A percentile compares a stretch with the other conserved stretches of the same genome.
These are phyloP conservation scores for Scalesia atractyloides DNA, from an alignment of 129 eudicot genomes.

Conservation along the genomic window DNA sequence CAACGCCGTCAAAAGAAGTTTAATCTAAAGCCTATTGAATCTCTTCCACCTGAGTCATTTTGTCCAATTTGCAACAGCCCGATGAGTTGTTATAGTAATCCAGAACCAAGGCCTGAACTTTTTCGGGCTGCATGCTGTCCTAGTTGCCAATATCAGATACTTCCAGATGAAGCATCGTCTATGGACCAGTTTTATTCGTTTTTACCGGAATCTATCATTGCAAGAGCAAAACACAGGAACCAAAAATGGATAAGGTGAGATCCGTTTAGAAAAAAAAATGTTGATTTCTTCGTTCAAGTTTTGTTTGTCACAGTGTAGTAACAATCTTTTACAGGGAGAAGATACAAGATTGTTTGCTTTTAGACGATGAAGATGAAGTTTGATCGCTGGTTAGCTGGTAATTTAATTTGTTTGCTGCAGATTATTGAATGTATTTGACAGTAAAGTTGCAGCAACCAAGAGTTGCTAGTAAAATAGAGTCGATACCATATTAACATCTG, in stretches of 20 bases:
- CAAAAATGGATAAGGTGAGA: slow-evolving; percentile 61
- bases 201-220: slow-evolving; percentile 54
- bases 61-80: slow-evolving; percentile 91
- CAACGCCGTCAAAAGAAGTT: slow-evolving; percentile 84
- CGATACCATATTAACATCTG: neutral
- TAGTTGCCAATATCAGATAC: slow-evolving; percentile 89
- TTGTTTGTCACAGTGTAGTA: neutral
- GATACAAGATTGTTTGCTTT: slow-evolving; percentile 80
- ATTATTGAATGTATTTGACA: neutral
- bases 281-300: neutral
- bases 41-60: slow-evolving; percentile 79
- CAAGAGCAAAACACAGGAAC: slow-evolving; percentile 41
- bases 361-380: slow-evolving; percentile 67
- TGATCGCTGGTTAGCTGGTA: slow-evolving; percentile 25
- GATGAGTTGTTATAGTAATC: slow-evolving; percentile 28
- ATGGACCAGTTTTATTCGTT: slow-evolving; percentile 62
- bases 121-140: slow-evolving; percentile 53
- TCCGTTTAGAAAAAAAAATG: neutral
- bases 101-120: slow-evolving; percentile 26
- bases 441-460: slow-evolving; percentile 3
- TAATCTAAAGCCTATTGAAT: slow-evolving; percentile 67
- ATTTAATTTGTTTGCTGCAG: slow-evolving; percentile 12
- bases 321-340: slow-evolving; percentile 59
- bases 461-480: neutral
- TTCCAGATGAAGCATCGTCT: slow-evolving; percentile 60